A percentile compares a stretch with the other conserved stretches of the same genome.
Evolutionary conservation across 371 early-diverging fungal genomes (phyloP).

Genomic region (Phascolomyces articulosus): DNA sequence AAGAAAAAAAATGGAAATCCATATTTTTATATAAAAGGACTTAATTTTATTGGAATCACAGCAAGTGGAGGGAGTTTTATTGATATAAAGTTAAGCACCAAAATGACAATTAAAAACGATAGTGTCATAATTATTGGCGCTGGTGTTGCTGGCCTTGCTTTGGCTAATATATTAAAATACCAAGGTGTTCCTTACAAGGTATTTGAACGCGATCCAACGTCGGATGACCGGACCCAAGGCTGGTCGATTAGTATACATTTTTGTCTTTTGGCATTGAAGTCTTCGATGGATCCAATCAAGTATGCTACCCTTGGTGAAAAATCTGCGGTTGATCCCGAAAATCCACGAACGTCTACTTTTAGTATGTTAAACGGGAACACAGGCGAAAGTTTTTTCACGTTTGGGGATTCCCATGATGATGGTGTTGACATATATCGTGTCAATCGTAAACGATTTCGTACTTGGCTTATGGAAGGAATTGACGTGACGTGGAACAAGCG

Average conservation of each 20-base stretch:
- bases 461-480: constrained; percentile 22
- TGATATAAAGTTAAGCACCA: too few species aligned
- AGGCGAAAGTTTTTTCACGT: background rate
- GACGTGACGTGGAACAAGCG: constrained; percentile 27
- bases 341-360: constrained; percentile 9
- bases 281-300: constrained; percentile 8
- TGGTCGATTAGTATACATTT: constrained; percentile 29
- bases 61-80: too few species aligned
- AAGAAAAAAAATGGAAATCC: too few species aligned
- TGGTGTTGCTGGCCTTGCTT: constrained; percentile 39
- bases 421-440: constrained; percentile 15
- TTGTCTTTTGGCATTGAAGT: constrained; percentile 5
- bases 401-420: background rate
- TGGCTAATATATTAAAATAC: constrained; percentile 27
- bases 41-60: too few species aligned
- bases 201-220: constrained; percentile 32
- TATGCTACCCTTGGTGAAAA: constrained; percentile 7
- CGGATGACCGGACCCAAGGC: constrained; percentile 26
- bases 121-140: constrained; percentile 36
- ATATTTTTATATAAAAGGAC: too few species aligned
- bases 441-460: constrained; percentile 28
- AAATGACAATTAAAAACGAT: background rate
- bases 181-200: constrained; percentile 27
- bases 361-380: constrained; percentile 15
- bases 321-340: constrained; percentile 17